Conservation (phyloP, 352 stramenopile species). For the Thalassiosira hispida region DNA sequence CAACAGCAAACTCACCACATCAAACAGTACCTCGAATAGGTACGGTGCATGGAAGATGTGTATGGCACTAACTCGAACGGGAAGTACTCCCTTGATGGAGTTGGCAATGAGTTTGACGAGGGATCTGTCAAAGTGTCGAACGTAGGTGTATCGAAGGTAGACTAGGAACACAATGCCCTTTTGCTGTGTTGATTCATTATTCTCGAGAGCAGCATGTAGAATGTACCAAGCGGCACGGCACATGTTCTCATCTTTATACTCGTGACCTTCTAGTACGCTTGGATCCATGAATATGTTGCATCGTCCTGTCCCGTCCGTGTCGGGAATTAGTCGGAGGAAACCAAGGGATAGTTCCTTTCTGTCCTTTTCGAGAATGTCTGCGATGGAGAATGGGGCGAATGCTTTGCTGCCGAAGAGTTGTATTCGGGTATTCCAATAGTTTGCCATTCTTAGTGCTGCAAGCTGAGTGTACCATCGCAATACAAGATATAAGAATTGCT, state of each 20-base stretch:
- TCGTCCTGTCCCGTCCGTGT: constrained; percentile 48
- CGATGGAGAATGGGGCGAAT: constrained; percentile 56
- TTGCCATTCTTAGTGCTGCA: constrained; percentile 42
- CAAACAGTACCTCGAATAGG: constrained; percentile 61
- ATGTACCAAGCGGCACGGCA: constrained; percentile 60
- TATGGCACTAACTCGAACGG: constrained; percentile 55
- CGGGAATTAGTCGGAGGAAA: constrained; percentile 30
- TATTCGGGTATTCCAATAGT: constrained; percentile 64
- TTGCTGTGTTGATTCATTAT: constrained; percentile 57
- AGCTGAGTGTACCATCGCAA: constrained; percentile 19
- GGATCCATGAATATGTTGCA: constrained; percentile 64
- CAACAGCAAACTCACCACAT: constrained; percentile 58
- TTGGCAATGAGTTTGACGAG: constrained; percentile 40
- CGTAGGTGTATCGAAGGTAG: constrained; percentile 35
- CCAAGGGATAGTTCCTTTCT: constrained; percentile 32
- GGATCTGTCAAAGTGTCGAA: constrained; percentile 58
- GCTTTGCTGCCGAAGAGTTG: constrained; percentile 57
- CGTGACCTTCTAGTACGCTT: constrained; percentile 35
- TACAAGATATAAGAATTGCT: background rate
- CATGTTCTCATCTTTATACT: constrained; percentile 54
- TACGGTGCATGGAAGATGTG: constrained; percentile 67
- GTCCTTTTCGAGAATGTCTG: constrained; percentile 33
- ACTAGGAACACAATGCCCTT: constrained; percentile 63
- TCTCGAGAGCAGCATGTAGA: constrained; percentile 57
- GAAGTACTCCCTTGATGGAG: constrained; percentile 53